These are phyloP conservation scores for Sordariomycetes sp. DNA, from an alignment of 2,329 filamentous ascomycete species.

Conservation along the genomic window DNA sequence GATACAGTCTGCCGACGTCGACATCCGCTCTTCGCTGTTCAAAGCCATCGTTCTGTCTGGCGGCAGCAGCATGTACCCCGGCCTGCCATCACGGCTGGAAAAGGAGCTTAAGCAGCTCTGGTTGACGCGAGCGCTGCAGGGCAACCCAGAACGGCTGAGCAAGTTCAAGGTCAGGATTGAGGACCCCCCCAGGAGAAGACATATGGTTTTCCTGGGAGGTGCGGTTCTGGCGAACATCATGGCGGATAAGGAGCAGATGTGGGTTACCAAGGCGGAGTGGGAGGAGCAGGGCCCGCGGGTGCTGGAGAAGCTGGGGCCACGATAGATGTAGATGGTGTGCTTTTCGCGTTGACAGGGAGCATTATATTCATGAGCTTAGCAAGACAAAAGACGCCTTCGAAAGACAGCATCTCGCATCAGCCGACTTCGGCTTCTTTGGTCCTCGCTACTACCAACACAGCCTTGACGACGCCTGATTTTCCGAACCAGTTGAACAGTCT, in stretches of 20 bases:
- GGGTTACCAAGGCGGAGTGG: constrained; percentile 97
- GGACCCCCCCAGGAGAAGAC: constrained; percentile 86
- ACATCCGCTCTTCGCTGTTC: constrained; percentile 87
- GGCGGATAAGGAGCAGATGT: constrained; percentile 98
- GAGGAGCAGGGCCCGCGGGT: constrained; percentile 79
- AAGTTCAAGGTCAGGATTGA: constrained; percentile 99
- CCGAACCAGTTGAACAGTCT: constrained; percentile 29
- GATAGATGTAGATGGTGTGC: no score
- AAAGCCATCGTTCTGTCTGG: constrained; percentile 96
- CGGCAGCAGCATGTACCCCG: constrained; percentile 98
- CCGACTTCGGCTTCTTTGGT: no score
- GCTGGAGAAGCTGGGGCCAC: constrained; percentile 86
- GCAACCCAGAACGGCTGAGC: constrained; percentile 86
- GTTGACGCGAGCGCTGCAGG: constrained; percentile 83
- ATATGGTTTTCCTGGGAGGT: constrained; percentile 99
- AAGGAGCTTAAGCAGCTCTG: constrained; percentile 99
- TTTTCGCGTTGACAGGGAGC: no score
- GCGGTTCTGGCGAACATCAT: constrained; percentile 97
- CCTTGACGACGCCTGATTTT: constrained; percentile 20
- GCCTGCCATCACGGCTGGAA: constrained; percentile 85
- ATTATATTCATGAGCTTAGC: background rate
- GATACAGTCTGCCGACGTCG: constrained; percentile 90
- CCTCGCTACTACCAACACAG: constrained; percentile 22
- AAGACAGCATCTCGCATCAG: background rate
- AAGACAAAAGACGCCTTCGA: background rate